Percentiles rank a stretch among this genome's conserved stretches.
These are phyloP conservation scores for Venturiaceae sp. DNA, from an alignment of 2,329 filamentous ascomycete genomes.

Conservation along the genomic window DNA sequence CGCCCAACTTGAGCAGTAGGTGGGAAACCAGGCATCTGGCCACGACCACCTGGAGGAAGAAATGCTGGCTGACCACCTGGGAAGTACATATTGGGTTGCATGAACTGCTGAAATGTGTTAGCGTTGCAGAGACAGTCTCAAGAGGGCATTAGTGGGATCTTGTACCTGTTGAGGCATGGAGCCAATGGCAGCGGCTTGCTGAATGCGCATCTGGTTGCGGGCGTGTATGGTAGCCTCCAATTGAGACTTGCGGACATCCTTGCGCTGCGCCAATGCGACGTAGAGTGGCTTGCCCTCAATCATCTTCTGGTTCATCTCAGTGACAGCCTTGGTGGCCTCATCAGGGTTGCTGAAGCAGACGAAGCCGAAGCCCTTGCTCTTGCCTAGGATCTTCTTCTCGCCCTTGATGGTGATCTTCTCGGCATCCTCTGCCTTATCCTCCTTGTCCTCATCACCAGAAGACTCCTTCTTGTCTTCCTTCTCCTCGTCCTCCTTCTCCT, in stretches of 20 bases:
- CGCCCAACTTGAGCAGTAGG: conserved; percentile 71
- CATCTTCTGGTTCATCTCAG: conserved; percentile 99
- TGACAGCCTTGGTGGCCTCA: conserved; percentile 96
- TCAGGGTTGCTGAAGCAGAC: conserved; percentile 99
- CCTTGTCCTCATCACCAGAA: conserved; percentile 50
- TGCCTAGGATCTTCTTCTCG: conserved; percentile 65
- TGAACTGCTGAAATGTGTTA: conserved; percentile 51
- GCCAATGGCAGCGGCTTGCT: conserved; percentile 86
- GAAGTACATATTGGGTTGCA: conserved; percentile 89
- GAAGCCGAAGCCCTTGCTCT: conserved; percentile 99
- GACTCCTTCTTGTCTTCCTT: conserved; percentile 43
- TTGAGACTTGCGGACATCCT: conserved; percentile 94
- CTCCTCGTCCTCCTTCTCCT: conserved; percentile 37
- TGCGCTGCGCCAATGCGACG: conserved; percentile 95
- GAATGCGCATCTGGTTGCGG: conserved; percentile 96
- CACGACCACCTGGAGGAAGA: conserved; percentile 47
- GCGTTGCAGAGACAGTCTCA: neutral
- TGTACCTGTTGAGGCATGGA: conserved; percentile 62
- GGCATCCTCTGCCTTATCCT: conserved; percentile 33
- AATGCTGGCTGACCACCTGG: conserved; percentile 64
- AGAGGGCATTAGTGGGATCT: neutral
- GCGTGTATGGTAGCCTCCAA: conserved; percentile 99
- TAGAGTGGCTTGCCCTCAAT: conserved; percentile 93
- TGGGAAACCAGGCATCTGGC: conserved; percentile 49
- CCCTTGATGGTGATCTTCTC: conserved; percentile 44